Evolutionary conservation across 345 rosid species (phyloP), one percentile per base, ranked within the genome.

Genomic region (Eucalyptus coolabah): DNA sequence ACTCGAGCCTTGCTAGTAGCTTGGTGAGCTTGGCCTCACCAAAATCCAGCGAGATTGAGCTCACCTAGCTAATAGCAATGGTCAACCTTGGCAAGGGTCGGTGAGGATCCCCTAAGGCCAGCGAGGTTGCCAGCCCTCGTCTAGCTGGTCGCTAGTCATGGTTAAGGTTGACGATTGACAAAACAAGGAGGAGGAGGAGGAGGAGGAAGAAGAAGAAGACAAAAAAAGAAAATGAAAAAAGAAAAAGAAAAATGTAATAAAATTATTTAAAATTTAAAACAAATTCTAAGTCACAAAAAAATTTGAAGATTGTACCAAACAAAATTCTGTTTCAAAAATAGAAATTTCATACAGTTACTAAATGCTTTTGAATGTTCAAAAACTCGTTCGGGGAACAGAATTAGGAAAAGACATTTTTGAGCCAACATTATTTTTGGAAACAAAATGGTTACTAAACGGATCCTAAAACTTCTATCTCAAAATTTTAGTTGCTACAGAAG

Each of bases 91-190:
- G 0, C 4, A 50, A 2, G 21, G 54, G 54, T 0, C 4, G 2
- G 0, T 0, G 21, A 50, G 54, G 54, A 8, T 50, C 54, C 54
- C 54, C 21, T 50, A 0, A 50, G 4, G 54, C 21, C 0, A 50
- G 2, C 8, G 0, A 50, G 54, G 54, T 50, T 16, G 21, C 4
- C 2, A 2, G 4, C 21, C 8, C 54, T 50, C 0, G 8, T 50
- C 0, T 50, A 0, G 3, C 8, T 0, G 21, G 54, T 50, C 1
- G 2, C 4, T 50, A 6, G 8, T 50, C 8, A 6, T 50, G 54
- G 8, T 50, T 0, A 0, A 50, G 21, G 21, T 50, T 0, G 2
- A 50, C 4, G 0, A 50, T 21, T 0, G 44, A 42, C 44, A 42
- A 42, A 42, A n/a, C n/a, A n/a, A 40, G 42, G 44, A 42, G 7